A percentile compares a stretch with the other conserved stretches of the same genome.
These are phyloP conservation scores for Hapsidospora chrysogenum DNA, from an alignment of 495 filamentous ascomycete genomes.

Conservation along the genomic window DNA sequence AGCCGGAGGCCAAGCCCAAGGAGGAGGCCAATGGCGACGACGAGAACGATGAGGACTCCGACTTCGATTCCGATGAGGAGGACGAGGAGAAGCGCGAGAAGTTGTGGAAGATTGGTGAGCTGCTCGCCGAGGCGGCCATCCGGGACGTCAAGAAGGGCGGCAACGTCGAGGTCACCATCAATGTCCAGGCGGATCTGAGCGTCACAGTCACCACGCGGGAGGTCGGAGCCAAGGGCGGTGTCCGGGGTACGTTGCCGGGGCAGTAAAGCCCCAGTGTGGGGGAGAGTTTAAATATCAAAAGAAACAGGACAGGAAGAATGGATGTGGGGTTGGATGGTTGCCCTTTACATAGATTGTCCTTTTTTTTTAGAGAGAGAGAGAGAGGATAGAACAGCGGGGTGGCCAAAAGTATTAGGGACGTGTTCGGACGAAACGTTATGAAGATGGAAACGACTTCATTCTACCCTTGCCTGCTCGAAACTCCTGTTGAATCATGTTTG, in stretches of 20 bases:
- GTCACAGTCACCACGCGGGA: constrained; percentile 70
- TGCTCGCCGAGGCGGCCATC: constrained; percentile 75
- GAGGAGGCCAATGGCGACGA: constrained; percentile 29
- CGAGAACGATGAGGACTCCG: constrained; percentile 40
- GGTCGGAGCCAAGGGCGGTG: constrained; percentile 70
- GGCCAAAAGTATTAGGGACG: too few relatives aligned
- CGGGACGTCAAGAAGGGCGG: constrained; percentile 69
- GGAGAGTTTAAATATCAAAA: not conserved
- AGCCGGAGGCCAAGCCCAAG: constrained; percentile 62
- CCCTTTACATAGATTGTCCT: too few relatives aligned
- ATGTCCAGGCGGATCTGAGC: constrained; percentile 58
- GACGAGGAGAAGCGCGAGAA: constrained; percentile 77
- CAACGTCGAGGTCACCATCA: constrained; percentile 87
- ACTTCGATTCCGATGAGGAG: constrained; percentile 57
- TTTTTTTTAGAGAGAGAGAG: too few relatives aligned
- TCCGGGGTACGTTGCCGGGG: constrained; percentile 45
- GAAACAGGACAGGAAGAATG: constrained; percentile 2
- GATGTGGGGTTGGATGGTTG: too few relatives aligned
- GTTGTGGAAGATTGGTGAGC: constrained; percentile 75
- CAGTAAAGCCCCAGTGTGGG: constrained; percentile 1
- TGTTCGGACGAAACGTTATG: too few relatives aligned
- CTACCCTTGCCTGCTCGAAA: too few relatives aligned
- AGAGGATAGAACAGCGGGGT: too few relatives aligned
- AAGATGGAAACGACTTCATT: too few relatives aligned
- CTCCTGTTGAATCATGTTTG: too few relatives aligned